Evolutionary conservation across 2,329 filamentous ascomycete species (phyloP).

Genomic region (Scorias spongiosa): DNA sequence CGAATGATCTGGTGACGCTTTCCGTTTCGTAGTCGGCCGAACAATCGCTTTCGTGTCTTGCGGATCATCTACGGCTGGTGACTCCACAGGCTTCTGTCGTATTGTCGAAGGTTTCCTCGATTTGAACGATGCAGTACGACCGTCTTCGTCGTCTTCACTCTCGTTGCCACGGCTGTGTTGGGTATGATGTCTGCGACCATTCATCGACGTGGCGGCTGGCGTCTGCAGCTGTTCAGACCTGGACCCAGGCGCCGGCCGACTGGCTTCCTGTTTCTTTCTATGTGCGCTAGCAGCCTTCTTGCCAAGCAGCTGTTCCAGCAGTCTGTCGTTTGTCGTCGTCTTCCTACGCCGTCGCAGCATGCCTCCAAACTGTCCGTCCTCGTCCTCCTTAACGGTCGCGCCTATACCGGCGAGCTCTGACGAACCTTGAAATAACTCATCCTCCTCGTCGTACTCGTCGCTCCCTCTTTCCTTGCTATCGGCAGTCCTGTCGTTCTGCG

Average conservation of each 20-base stretch:
- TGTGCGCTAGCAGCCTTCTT: constrained; percentile 23
- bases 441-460: constrained; percentile 32
- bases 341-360: constrained; percentile 20
- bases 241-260: constrained; percentile 3
- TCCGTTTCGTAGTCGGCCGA: constrained; percentile 3
- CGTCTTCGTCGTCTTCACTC: constrained; percentile 23
- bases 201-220: not conserved
- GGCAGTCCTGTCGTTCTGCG: not conserved
- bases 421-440: constrained; percentile 28
- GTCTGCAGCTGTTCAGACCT: constrained; percentile 3
- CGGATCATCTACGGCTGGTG: constrained; percentile 1
- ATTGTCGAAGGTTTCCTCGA: constrained; percentile 8
- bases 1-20: constrained; percentile 3
- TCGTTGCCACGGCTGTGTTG: constrained; percentile 9
- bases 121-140: constrained; percentile 12
- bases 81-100: constrained; percentile 4
- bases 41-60: not conserved
- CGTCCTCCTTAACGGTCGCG: constrained; percentile 3
- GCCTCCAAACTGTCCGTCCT: constrained; percentile 15
- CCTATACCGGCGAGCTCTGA: constrained; percentile 7
- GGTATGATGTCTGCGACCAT: not conserved
- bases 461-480: not conserved
- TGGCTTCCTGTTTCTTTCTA: constrained; percentile 10
- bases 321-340: constrained; percentile 26
- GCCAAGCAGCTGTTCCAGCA: constrained; percentile 27